Base-by-base conservation (phyloP, 2,329 filamentous ascomycete species). In the Daldinia eschscholtzii region DNA sequence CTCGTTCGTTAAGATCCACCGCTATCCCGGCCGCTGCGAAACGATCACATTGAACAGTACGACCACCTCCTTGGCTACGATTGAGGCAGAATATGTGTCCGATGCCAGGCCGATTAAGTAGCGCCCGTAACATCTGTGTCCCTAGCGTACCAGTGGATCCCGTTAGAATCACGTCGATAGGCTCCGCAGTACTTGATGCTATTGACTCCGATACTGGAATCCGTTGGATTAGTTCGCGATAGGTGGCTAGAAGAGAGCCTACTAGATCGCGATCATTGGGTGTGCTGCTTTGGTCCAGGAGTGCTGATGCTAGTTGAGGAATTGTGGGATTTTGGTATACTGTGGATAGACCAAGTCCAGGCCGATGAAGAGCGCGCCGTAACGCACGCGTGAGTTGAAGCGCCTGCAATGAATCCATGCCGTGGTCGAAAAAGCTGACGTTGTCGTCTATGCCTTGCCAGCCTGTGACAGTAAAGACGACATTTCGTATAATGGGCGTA, bases 401-500 rank as follows among this genome's bases (percentile, higher is more conserved):
- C 5, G 71, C 72, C 56, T 72, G 69, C 18, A 74, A 57, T 1
- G 70, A 73, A 55, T 72, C 71, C 66, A 73, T 70, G 1, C 70
- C 72, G 13, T 20, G 15, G 6, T 73, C 71, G 12, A 74, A 72
- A 55, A 73, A 73, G 18, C 56, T 55, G 1, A 26, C 10, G 4
- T 65, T 26, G 13, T 71, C 57, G 2, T 68, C 66, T 9, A 68
- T 12, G 4, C 13, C 37, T 13, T 42, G 6, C 69, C 57, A 74
- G 20, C 42, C 20, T 5, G 20, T 46, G 42, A 46, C 20, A 23
- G 42, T 12, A 46, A 9, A 23, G 23, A 46, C 42, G 13, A 9
- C 9, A n/a, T 46, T 13, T 46, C 20, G 18, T 46, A 46, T 23
- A 46, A 26, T 2, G 20, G 42, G 10, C 12, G 42, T 4, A 4